Percentiles rank a stretch among this genome's conserved stretches.
Conservation (phyloP, 139 green algal genomes). For the Nannochloris sp. region DNA sequence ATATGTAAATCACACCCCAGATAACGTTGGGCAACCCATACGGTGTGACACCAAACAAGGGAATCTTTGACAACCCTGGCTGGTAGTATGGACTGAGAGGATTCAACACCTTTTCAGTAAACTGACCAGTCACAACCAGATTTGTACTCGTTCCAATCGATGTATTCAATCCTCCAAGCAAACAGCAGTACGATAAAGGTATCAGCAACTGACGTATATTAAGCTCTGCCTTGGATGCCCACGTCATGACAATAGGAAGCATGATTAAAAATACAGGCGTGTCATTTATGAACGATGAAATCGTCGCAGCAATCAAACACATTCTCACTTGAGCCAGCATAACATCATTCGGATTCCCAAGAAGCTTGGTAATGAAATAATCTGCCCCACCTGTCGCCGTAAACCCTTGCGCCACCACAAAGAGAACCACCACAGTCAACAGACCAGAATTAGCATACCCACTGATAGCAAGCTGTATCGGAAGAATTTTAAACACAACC, state of each 20-base stretch:
- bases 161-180: conserved; percentile 50
- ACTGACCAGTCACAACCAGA: conserved; percentile 46
- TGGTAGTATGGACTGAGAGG: conserved; percentile 29
- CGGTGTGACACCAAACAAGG: conserved; percentile 25
- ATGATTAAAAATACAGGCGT: conserved; percentile 55
- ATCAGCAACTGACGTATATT: conserved; percentile 49
- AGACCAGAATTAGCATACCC: conserved; percentile 40
- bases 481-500: conserved; percentile 25
- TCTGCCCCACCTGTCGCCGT: conserved; percentile 30
- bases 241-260: conserved; percentile 28
- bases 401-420: conserved; percentile 43
- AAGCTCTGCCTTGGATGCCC: conserved; percentile 22
- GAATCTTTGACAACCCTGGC: conserved; percentile 6
- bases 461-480: conserved; percentile 16
- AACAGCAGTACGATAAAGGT: conserved; percentile 44
- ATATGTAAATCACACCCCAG: conserved; percentile 35
- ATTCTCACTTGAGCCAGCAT: conserved; percentile 28
- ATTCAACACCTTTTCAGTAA: conserved; percentile 17
- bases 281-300: conserved; percentile 54
- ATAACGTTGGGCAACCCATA: conserved; percentile 27
- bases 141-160: conserved; percentile 56
- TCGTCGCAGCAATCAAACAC: conserved; percentile 23
- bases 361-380: conserved; percentile 25
- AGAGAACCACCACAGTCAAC: conserved; percentile 41
- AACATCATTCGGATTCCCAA: conserved; percentile 15